These are phyloP conservation scores for Zymoseptoria crescenta DNA, from an alignment of 2,329 filamentous ascomycete genomes.

Conservation along the genomic window DNA sequence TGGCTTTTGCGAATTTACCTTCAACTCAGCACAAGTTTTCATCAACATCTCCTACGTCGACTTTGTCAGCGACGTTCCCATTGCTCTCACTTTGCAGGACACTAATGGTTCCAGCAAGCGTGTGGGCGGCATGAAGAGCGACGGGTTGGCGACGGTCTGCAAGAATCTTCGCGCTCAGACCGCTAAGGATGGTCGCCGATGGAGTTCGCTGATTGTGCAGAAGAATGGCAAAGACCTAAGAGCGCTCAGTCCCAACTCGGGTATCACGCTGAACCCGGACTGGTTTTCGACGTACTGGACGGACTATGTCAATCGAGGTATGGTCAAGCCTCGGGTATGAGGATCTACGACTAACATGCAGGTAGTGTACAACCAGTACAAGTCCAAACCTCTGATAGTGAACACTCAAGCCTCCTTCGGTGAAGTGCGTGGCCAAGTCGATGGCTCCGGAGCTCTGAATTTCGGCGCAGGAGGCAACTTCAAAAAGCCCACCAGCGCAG, in stretches of 20 bases:
- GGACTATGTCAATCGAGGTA: conserved; percentile 39
- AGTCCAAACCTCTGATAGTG: conserved; percentile 43
- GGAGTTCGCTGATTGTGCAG: conserved; percentile 52
- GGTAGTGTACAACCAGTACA: conserved; percentile 43
- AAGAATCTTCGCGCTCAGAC: conserved; percentile 49
- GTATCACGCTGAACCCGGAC: conserved; percentile 37
- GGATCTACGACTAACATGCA: background rate
- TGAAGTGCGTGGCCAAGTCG: conserved; percentile 33
- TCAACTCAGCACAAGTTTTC: conserved; percentile 40
- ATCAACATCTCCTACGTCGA: conserved; percentile 38
- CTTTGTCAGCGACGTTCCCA: conserved; percentile 35
- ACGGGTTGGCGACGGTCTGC: conserved; percentile 52
- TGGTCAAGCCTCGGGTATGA: background rate
- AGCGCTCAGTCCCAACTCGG: conserved; percentile 39
- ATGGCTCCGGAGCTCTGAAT: conserved; percentile 33
- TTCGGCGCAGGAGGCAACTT: conserved; percentile 46
- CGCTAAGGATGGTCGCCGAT: conserved; percentile 48
- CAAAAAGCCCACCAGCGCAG: conserved; percentile 48
- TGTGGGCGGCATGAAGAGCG: conserved; percentile 52
- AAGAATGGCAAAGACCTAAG: conserved; percentile 33
- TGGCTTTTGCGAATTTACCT: conserved; percentile 43
- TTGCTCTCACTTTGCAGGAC: conserved; percentile 33
- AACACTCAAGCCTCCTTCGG: conserved; percentile 58
- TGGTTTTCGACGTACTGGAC: conserved; percentile 47
- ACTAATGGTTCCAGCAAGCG: conserved; percentile 32